A percentile compares a stretch with the other conserved stretches of the same genome.
These are phyloP conservation scores for Mycothermus thermophilus DNA, from an alignment of 495 filamentous ascomycete species.

Conservation along the genomic window DNA sequence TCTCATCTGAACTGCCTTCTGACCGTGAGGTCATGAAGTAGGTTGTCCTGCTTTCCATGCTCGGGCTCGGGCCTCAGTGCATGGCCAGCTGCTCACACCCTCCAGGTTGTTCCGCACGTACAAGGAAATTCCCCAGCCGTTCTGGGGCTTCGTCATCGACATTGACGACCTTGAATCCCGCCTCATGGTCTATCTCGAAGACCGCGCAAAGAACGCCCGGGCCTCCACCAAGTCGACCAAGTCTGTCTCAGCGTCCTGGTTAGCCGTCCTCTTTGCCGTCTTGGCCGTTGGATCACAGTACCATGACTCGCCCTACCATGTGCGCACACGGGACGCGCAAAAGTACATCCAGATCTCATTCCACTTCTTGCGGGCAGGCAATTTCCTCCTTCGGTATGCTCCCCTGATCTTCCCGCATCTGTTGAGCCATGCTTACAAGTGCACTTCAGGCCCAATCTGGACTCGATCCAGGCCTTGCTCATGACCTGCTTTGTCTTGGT, in stretches of 20 bases:
- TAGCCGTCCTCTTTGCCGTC: conserved; percentile 65
- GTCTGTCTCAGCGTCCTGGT: conserved; percentile 49
- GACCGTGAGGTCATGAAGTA: conserved; percentile 49
- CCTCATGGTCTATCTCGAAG: conserved; percentile 51
- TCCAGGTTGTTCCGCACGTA: conserved; percentile 58
- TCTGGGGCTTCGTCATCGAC: conserved; percentile 68
- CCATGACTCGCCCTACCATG: conserved; percentile 48
- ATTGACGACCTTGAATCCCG: conserved; percentile 50
- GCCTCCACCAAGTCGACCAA: conserved; percentile 33
- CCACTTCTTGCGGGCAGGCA: conserved; percentile 39
- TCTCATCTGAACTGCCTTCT: conserved; percentile 49
- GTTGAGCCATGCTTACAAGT: too few species aligned
- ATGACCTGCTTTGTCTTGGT: conserved; percentile 40
- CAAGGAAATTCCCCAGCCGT: conserved; percentile 60
- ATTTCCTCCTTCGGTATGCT: conserved; percentile 40
- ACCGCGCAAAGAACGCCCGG: conserved; percentile 42
- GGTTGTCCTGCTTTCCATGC: conserved; percentile 1
- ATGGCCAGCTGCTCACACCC: conserved; percentile 1
- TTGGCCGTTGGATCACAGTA: conserved; percentile 74
- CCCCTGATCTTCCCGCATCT: too few species aligned
- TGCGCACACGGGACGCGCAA: conserved; percentile 38
- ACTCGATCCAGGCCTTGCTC: conserved; percentile 43
- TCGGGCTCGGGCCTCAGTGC: too few species aligned
- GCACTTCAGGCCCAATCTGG: conserved; percentile 40
- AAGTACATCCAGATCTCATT: conserved; percentile 43